Conservation (phyloP, 208 protist species). For the Acanthamoeba pearcei region DNA sequence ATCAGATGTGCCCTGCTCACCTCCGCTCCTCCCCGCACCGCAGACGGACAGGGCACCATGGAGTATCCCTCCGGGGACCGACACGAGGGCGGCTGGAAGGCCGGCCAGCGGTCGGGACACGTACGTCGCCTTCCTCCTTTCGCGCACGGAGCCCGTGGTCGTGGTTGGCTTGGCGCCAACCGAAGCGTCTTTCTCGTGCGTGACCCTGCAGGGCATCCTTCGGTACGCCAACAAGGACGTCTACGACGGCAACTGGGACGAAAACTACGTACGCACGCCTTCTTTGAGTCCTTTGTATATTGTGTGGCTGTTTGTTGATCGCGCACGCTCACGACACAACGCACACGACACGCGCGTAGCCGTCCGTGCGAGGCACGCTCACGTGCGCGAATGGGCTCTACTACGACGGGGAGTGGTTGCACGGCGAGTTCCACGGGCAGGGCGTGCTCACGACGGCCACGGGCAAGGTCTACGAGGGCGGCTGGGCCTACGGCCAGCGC, state of each 20-base stretch:
- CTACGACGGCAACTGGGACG: conserved; percentile 51
- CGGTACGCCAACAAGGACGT: conserved; percentile 27
- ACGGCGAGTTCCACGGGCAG: conserved; percentile 41
- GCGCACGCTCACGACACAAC: not conserved
- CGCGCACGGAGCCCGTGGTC: too few relatives aligned
- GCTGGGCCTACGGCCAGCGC: conserved; percentile 12
- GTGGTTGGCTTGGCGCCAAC: too few relatives aligned
- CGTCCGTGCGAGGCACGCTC: not conserved
- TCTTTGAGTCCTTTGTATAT: not conserved
- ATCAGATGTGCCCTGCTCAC: not conserved
- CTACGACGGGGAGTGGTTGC: conserved; percentile 64
- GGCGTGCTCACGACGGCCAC: conserved; percentile 11
- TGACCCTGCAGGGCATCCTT: not conserved
- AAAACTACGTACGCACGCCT: conserved; percentile 13
- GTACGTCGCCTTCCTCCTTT: not conserved
- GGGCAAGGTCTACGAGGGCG: conserved; percentile 63
- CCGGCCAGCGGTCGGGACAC: conserved; percentile 16
- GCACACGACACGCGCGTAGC: not conserved
- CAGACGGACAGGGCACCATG: conserved; percentile 45
- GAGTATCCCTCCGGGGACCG: conserved; percentile 17
- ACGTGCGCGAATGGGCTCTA: conserved; percentile 25
- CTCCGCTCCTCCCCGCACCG: not conserved
- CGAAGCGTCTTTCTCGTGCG: not conserved
- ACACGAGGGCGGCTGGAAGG: conserved; percentile 49
- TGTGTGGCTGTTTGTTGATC: not conserved